Base-by-base conservation (phyloP, 306 rosid species). In the Fragaria ananassa region DNA sequence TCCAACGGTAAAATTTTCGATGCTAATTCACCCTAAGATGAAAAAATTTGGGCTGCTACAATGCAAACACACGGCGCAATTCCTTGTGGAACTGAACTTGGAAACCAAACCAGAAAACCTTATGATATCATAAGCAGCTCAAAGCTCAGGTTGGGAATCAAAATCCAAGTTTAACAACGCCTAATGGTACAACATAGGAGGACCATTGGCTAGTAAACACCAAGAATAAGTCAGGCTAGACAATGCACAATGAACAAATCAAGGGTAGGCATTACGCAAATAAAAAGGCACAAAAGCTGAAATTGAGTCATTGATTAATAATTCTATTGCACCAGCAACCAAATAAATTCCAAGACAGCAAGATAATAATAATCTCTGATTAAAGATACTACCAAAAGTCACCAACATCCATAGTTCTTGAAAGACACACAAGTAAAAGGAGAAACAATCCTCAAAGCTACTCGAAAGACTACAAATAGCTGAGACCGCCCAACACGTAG, bases 371-470 rank as follows among this genome's bases (percentile, higher is more conserved):
- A 71, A 60, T 61, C 31, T 45, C 46, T 11, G 23, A 45, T 45
- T 61, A 41, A 42, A 5, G 56, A 44, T 44, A 18, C 44, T 45
- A 44, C 34, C 23, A 57, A 2, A 47, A 19, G 45, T 61, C 13
- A 10, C 6, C 60, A 44, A 60, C 74, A 29, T 74, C 15, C 70
- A 45, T 18, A 9, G 42, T 60, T 44, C 70, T 45, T 45, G 45
- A 46, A 61, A 61, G 47, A 1, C 57, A 73, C 23, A 74, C 0
- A 44, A 27, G n/a, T 12, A 45, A 45, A 10, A 45, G 4, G 45
- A 7, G 70, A 61, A 45, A 29, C 58, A 17, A 17, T 23, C 21
- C 60, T 63, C 78, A 61, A 60, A 74, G 31, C 78, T 45, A 57
- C 45, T 29, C 19, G 60, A 29, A 46, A 61, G 62, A 21, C 74